A percentile compares a stretch with the other conserved stretches of the same genome.
phyloP scores from a whole-genome alignment of 768 basidiomycete genomes.

The Naganishia vaughanmartiniae region DNA sequence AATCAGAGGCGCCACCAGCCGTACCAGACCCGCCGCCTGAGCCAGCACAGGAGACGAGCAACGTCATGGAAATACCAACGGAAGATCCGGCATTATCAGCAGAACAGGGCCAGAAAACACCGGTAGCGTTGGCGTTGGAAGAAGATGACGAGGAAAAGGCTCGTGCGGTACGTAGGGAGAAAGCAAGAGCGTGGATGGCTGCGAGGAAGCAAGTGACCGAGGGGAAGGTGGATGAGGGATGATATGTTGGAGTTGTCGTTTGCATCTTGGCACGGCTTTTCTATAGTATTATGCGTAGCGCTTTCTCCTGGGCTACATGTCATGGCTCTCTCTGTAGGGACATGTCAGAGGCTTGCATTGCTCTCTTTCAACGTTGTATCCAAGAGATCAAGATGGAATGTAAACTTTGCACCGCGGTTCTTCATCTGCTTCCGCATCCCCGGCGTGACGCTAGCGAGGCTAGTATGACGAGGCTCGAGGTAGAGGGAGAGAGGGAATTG shows the following conservation, averaged over 20 bases:
- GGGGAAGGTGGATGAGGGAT: neutral
- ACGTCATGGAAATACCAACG: neutral
- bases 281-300: neutral
- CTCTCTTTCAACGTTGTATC: no score
- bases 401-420: no score
- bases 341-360: no score
- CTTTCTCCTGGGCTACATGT: no score
- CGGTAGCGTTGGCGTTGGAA: neutral
- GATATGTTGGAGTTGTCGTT: neutral
- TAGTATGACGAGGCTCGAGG: conserved; percentile 8
- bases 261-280: neutral
- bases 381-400: no score
- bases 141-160: conserved; percentile 16
- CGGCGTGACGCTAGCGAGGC: no score
- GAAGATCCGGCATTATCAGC: neutral
- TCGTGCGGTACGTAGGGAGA: conserved; percentile 8
- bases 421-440: no score
- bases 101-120: neutral
- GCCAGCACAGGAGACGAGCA: neutral
- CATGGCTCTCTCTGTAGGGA: no score
- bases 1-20: neutral
- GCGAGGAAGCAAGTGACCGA: neutral
- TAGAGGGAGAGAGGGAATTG: no score
- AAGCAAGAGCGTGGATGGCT: conserved; percentile 8
- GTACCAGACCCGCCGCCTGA: neutral